A percentile compares a stretch with the other conserved stretches of the same genome.
These are phyloP conservation scores for Quercus phellos DNA, from an alignment of 331 rosid genomes.

Conservation along the genomic window DNA sequence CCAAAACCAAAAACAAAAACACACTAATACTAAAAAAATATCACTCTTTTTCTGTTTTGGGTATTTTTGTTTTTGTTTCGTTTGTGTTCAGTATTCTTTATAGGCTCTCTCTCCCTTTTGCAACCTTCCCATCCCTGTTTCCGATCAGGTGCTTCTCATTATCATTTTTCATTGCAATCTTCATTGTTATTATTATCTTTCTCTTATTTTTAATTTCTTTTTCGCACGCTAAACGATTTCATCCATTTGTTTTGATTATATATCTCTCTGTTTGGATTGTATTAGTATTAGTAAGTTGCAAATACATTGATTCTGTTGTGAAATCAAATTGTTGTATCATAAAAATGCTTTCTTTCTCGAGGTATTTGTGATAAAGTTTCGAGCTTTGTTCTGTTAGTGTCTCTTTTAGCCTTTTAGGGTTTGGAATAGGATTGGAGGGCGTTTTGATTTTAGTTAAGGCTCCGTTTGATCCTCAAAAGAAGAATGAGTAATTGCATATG, in stretches of 20 bases:
- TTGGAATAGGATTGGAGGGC: neutral
- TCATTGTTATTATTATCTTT: neutral
- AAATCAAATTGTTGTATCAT: neutral
- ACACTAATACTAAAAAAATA: too few species aligned
- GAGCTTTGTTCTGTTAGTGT: neutral
- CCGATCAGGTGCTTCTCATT: neutral
- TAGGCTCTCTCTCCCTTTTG: neutral
- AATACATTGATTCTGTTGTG: neutral
- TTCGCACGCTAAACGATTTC: neutral
- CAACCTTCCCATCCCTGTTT: neutral
- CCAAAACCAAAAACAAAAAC: neutral
- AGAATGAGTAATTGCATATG: neutral
- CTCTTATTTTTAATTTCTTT: neutral
- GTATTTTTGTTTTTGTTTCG: neutral
- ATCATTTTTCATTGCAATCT: neutral
- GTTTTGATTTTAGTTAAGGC: neutral
- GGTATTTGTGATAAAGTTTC: neutral
- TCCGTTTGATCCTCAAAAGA: neutral
- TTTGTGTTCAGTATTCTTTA: neutral
- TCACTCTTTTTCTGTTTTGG: neutral
- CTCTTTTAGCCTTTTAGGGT: neutral
- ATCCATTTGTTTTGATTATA: neutral
- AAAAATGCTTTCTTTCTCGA: neutral
- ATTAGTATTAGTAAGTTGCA: too few species aligned
- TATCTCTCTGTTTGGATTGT: neutral